Conservation (phyloP, 345 rosid species). For the Syzygium grande region DNA sequence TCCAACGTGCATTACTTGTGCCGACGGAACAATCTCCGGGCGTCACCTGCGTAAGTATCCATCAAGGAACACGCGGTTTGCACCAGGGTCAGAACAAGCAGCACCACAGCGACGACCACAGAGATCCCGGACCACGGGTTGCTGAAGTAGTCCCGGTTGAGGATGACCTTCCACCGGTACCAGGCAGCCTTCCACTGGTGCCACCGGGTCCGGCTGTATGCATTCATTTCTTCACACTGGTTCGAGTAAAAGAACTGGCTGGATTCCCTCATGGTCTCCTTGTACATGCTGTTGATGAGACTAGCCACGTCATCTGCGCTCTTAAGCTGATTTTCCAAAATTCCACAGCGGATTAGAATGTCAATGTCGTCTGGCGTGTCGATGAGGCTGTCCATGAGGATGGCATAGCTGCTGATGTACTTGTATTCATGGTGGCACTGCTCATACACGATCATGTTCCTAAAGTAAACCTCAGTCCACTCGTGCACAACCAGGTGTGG, state of each 20-base stretch:
- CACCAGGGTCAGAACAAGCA: background rate
- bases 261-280: slow-evolving; percentile 6
- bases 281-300: slow-evolving; percentile 2
- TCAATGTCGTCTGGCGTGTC: background rate
- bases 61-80: background rate
- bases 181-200: slow-evolving; percentile 5
- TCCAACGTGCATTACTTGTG: background rate
- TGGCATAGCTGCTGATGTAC: slow-evolving; percentile 8
- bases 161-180: background rate
- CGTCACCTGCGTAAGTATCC: background rate
- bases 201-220: background rate
- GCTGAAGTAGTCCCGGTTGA: background rate
- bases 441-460: slow-evolving; percentile 26
- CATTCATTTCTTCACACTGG: background rate
- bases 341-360: background rate
- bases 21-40: background rate
- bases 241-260: background rate
- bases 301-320: background rate
- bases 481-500: slow-evolving; percentile 15
- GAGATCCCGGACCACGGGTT: slow-evolving; percentile 9
- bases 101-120: background rate
- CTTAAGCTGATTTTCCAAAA: slow-evolving; percentile 2
- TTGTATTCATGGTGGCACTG: slow-evolving; percentile 10
- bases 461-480: slow-evolving; percentile 10
- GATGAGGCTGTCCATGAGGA: slow-evolving; percentile 11